Evolutionary conservation across 1,284 basidiomycete genomes (phyloP), one percentile per base, ranked within the genome.

Genomic region (Afroboletus lepidellus): DNA sequence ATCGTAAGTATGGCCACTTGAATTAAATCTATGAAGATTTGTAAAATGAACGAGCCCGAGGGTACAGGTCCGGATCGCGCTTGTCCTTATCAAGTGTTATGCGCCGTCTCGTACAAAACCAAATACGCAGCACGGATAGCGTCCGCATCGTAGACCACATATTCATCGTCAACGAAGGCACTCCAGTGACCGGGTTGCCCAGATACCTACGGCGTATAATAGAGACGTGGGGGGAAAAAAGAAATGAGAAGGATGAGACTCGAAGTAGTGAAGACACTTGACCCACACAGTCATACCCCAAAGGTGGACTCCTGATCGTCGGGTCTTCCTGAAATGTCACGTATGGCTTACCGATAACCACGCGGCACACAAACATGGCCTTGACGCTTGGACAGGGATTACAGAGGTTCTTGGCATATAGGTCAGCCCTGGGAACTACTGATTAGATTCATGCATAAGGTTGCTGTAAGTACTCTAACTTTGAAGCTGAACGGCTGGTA

Each of bases 51-150:
- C n/a, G n/a, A n/a, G n/a, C n/a, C n/a, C n/a, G n/a, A n/a, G n/a
- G n/a, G n/a, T n/a, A n/a, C n/a, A n/a, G n/a, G n/a, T n/a, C n/a
- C n/a, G 21, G 21, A 16, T 33, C 12, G 33, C 5, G 23, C 25
- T 11, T 24, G 16, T 23, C 9, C 8, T 7, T 2, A 8, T 59
- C 46, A 62, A 21, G 29, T 9, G 1, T 21, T 15, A 6, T 8
- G 1, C 16, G n/a, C 39, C 32, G 12, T 54, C 13, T 58, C 54
- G 36, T 66, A 63, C 51, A 64, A 15, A 27, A 67, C 39, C 2
- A 67, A 55, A 15, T 67, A 66, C n/a, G 63, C 65, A 1, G 63
- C 18, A 5, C 59, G 63, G 29, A 67, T 60, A 8, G 65, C 62
- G 2, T 64, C 49, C 7, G 46, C 53, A 16, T 66, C 29, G 21